Conservation (phyloP, 164 flowering plant genomes). For the Liquidambar formosana region DNA sequence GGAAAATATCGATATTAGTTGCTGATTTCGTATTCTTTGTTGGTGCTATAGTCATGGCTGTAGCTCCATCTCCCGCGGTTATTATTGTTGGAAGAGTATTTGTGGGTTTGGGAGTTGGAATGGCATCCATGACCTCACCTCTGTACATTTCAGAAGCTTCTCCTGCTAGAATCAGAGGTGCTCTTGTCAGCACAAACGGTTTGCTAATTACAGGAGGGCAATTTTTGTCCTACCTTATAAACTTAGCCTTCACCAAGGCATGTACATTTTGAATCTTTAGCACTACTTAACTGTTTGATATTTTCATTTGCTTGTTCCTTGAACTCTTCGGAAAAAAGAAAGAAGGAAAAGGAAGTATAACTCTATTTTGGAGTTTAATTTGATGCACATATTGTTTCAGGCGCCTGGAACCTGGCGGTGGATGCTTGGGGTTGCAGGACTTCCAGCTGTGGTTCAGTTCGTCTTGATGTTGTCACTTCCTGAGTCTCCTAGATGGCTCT, state of each 20-base stretch:
- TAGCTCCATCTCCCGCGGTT: constrained; percentile 56
- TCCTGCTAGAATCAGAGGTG: constrained; percentile 86
- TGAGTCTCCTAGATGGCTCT: constrained; percentile 94
- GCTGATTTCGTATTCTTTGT: constrained; percentile 77
- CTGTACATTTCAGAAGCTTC: constrained; percentile 91
- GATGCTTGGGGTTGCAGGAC: constrained; percentile 94
- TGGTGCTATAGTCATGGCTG: constrained; percentile 85
- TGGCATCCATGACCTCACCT: constrained; percentile 93
- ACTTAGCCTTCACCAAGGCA: constrained; percentile 74
- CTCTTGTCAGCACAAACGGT: constrained; percentile 81
- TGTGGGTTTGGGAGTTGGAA: constrained; percentile 86
- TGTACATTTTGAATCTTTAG: neutral
- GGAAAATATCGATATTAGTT: constrained; percentile 53
- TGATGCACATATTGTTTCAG: constrained; percentile 42
- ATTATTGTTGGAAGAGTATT: constrained; percentile 71
- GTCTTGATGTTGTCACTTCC: constrained; percentile 73
- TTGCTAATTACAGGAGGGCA: constrained; percentile 86
- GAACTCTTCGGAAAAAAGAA: too few species aligned
- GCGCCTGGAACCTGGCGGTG: constrained; percentile 52
- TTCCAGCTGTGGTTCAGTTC: constrained; percentile 76
- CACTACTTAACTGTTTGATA: neutral
- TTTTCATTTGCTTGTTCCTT: neutral
- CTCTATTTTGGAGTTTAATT: constrained; percentile 18
- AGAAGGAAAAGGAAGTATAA: too few species aligned
- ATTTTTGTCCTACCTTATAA: constrained; percentile 71